Conservation (phyloP, 371 early-diverging fungal genomes). For the Mortierella sp. region DNA sequence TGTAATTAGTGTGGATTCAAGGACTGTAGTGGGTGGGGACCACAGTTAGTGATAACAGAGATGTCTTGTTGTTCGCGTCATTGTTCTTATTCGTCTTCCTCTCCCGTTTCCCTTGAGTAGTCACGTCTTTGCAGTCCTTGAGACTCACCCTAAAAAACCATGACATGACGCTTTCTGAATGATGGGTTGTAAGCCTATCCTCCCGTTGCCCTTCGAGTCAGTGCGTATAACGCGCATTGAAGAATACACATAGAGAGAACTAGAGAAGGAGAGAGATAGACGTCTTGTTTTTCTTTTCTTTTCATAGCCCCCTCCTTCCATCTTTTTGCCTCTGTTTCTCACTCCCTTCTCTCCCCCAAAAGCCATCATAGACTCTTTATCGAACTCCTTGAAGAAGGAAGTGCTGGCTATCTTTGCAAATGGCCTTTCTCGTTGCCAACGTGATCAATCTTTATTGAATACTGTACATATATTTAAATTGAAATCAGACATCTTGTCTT, state of each 20-base stretch:
- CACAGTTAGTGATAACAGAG: background rate
- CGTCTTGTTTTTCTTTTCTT: no score
- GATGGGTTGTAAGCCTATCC: background rate
- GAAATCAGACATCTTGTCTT: no score
- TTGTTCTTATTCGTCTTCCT: background rate
- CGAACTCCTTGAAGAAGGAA: background rate
- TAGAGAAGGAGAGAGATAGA: background rate
- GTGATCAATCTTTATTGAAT: background rate
- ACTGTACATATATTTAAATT: no score
- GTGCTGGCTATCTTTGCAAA: background rate
- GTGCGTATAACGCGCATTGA: conserved; percentile 2
- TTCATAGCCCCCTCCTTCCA: background rate
- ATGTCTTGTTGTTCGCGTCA: background rate
- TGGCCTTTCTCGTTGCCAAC: background rate
- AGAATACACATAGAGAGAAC: background rate
- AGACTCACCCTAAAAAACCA: background rate
- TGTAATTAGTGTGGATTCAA: background rate
- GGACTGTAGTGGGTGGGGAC: no score
- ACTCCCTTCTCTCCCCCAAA: background rate
- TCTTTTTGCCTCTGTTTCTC: background rate
- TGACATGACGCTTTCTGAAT: background rate
- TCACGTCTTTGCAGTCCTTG: background rate
- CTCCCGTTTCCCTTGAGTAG: background rate
- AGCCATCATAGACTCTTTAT: background rate
- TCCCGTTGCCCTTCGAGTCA: conserved; percentile 2